Conservation (phyloP, 441 rosid species). For the Pelargonium myrrhifolium region DNA sequence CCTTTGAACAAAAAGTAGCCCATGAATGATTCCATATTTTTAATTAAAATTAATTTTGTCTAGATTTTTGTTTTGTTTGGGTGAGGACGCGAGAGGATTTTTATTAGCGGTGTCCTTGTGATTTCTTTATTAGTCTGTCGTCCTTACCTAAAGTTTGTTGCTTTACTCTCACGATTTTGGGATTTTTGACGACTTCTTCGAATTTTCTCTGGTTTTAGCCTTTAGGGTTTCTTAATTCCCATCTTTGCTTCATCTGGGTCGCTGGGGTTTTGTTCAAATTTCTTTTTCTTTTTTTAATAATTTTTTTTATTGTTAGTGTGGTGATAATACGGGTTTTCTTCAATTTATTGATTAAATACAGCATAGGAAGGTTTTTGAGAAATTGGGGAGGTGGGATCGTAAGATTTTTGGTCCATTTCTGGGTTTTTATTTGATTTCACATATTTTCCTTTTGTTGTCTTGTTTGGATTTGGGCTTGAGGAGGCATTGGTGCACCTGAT, state of each 20-base stretch:
- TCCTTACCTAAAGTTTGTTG: neutral
- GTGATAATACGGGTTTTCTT: slow-evolving; percentile 13
- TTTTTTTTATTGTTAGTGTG: neutral
- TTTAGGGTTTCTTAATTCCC: slow-evolving; percentile 19
- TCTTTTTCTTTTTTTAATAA: too few relatives aligned
- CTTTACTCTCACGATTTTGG: slow-evolving; percentile 13
- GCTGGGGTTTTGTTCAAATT: slow-evolving; percentile 8
- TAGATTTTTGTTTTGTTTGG: neutral
- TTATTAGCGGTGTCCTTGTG: neutral
- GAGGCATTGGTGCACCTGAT: neutral
- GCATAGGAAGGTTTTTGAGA: slow-evolving; percentile 19
- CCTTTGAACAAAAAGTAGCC: neutral
- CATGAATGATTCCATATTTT: slow-evolving; percentile 1
- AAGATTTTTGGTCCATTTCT: slow-evolving; percentile 16
- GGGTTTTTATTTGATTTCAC: slow-evolving; percentile 31
- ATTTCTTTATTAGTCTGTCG: neutral
- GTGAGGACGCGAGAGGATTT: slow-evolving; percentile 1
- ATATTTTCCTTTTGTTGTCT: slow-evolving; percentile 12
- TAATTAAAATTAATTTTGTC: neutral
- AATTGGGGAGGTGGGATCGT: slow-evolving; percentile 14
- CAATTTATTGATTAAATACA: slow-evolving; percentile 14
- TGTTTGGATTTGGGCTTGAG: neutral
- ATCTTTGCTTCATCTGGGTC: slow-evolving; percentile 35
- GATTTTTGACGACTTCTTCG: slow-evolving; percentile 10
- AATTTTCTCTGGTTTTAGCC: slow-evolving; percentile 17